Evolutionary conservation across 208 protist species (phyloP), one percentile per base, ranked within the genome.

Genomic region (Trypanosoma vivax): DNA sequence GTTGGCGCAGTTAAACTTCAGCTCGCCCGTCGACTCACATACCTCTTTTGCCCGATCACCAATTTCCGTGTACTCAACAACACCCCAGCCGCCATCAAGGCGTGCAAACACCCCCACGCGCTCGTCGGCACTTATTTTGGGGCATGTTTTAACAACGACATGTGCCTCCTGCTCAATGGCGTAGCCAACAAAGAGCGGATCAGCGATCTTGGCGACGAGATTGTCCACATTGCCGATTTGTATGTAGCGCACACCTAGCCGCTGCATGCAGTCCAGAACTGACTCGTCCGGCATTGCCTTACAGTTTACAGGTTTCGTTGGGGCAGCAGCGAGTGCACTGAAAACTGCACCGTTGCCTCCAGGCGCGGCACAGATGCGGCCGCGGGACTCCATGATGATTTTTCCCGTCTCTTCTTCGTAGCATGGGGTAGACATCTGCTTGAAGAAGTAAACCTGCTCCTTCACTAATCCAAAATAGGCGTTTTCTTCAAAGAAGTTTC

Each of bases 21-120:
- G 75, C 21, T 70, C 35, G 11, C 96, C 96, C n/a, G 81, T 86
- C 13, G 35, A 49, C 0, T 58, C n/a, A 50, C 90, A 56, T 25
- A 48, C 40, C 34, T 70, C 59, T 1, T 57, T 50, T 3, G 94
- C 82, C 19, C 84, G 73, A 10, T 64, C 45, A 10, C 86, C 78
- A 39, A 99, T 95, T 70, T 99, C 98, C 40, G 90, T 97, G 74
- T 99, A 99, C 71, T 99, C 98, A 3, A 98, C 76, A 13, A 99
- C 96, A 6, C 78, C 66, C 61, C 87, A 92, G 34, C 83, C 66
- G 10, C 76, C 79, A 46, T 95, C 56, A 2, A 73, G 35, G 33
- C 82, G 45, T 16, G 83, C 93, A 46, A 99, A 85, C 5, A 99
- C 97, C n/a, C 98, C 98, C 9, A 99, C 97, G 7, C 58, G 55